Base-by-base conservation (phyloP, 192 early-diverging fungal species). In the Backusella luteola region DNA sequence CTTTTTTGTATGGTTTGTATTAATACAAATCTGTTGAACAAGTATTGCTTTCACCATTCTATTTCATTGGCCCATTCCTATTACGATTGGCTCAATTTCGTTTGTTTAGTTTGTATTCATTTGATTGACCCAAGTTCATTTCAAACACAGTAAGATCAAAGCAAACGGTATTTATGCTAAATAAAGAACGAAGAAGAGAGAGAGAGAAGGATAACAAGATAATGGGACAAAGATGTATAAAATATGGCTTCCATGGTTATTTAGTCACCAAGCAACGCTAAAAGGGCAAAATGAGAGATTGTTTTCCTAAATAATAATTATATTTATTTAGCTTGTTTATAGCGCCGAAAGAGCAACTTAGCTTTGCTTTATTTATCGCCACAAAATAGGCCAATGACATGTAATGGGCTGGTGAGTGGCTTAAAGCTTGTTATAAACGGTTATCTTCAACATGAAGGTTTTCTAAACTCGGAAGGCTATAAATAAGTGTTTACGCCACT, bases 291-390 rank as follows among this genome's bases (percentile, higher is more conserved):
- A 4, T 4, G 26, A 29, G 21, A 59, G 53, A 6, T 26, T 23
- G n/a, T 26, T 59, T 59, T 26, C 53, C 53, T 49, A 49, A 49
- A 49, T 49, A 59, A 59, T 12, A 19, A 59, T 26, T 1, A 12
- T 26, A 59, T 59, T 23, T 59, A 53, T 23, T 26, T 63, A 29
- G 23, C 29, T 63, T 63, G 23, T 63, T 63, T 63, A 63, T 63
- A 63, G 56, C 56, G 56, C 56, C 56, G 56, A 63, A 63, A 63
- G 23, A 29, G 26, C 26, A 63, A 63, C 23, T 29, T 29, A 63
- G 56, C 23, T 63, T 63, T 63, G 56, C 56, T 63, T 63, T 63
- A 63, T 63, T 63, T 63, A 63, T 63, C 56, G 56, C 56, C 56
- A 63, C 56, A 63, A 63, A 29, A 63, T 29, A 63, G 23, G 56